Percentiles rank a stretch among this genome's conserved stretches.
Evolutionary conservation across 2,329 filamentous ascomycete genomes (phyloP).

Genomic region (Apiospora hydei): DNA sequence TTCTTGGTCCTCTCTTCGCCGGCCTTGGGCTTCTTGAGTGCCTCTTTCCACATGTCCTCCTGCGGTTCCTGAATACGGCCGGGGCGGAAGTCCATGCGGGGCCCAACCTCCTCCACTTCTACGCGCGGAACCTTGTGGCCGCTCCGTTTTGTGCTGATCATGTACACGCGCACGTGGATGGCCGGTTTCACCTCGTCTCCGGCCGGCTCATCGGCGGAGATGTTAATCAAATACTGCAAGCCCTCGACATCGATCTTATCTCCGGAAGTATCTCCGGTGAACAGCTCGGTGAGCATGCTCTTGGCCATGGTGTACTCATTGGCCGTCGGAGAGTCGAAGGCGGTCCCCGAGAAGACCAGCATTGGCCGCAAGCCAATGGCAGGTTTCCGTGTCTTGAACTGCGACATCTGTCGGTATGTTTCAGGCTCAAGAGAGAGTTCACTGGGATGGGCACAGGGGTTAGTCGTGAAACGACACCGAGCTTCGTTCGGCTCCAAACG

Average conservation of each 20-base stretch:
- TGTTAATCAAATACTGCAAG: conserved; percentile 86
- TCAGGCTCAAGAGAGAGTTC: conserved; percentile 85
- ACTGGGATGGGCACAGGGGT: conserved; percentile 7
- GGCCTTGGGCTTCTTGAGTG: conserved; percentile 83
- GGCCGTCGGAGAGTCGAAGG: conserved; percentile 82
- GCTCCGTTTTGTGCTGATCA: conserved; percentile 84
- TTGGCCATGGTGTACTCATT: conserved; percentile 87
- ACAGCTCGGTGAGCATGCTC: conserved; percentile 87
- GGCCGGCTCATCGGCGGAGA: conserved; percentile 73
- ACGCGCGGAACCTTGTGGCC: conserved; percentile 88
- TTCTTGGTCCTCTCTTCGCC: conserved; percentile 86
- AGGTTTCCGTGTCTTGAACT: conserved; percentile 80
- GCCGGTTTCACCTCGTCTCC: conserved; percentile 59
- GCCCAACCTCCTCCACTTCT: conserved; percentile 94
- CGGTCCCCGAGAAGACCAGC: conserved; percentile 87
- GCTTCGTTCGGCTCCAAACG: background rate
- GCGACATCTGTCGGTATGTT: conserved; percentile 71
- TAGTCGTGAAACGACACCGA: background rate
- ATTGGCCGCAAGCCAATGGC: conserved; percentile 87
- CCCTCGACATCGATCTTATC: conserved; percentile 94
- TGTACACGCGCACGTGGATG: conserved; percentile 79
- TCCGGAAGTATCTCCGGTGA: conserved; percentile 78
- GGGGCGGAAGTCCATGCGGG: conserved; percentile 77
- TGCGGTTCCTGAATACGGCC: conserved; percentile 84
- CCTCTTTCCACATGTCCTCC: conserved; percentile 82